Percentiles rank a stretch among this genome's conserved stretches.
phyloP scores from a whole-genome alignment of 208 protist genomes.

The Trypanosoma theileri region DNA sequence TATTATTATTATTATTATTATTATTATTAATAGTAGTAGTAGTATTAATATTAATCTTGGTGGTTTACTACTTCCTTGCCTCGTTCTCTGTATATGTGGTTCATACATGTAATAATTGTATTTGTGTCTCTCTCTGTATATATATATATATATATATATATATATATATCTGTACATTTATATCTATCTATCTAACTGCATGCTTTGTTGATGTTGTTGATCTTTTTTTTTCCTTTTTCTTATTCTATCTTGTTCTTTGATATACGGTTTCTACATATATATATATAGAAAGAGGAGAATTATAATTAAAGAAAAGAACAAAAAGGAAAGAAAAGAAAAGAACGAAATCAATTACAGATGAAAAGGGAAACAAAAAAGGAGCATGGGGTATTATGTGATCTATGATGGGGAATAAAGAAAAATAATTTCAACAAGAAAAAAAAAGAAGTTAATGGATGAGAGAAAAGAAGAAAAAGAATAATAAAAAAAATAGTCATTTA shows the following conservation, averaged over 20 bases:
- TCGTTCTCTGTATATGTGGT: too few species aligned
- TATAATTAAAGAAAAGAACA: background rate
- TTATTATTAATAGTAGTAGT: too few species aligned
- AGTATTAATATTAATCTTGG: too few species aligned
- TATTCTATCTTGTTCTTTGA: too few species aligned
- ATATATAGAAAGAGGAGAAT: background rate
- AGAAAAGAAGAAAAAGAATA: background rate
- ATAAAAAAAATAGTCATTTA: background rate
- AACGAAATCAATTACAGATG: background rate
- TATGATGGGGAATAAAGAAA: too few species aligned
- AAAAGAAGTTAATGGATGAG: too few species aligned
- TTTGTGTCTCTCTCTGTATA: background rate
- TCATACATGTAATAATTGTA: too few species aligned
- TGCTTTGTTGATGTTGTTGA: constrained; percentile 5
- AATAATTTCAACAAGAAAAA: too few species aligned
- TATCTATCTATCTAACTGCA: constrained; percentile 2
- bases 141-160: constrained; percentile 1
- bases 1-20: too few species aligned
- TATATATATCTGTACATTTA: background rate
- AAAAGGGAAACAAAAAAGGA: background rate
- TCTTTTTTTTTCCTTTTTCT: constrained; percentile 18
- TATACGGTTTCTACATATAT: background rate
- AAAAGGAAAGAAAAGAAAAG: background rate
- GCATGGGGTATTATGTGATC: too few species aligned
- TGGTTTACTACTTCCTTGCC: too few species aligned